Percentiles rank a stretch among this genome's conserved stretches.
Evolutionary conservation across 2,329 filamentous ascomycete genomes (phyloP).

Genomic region (Aspergillus sp.): DNA sequence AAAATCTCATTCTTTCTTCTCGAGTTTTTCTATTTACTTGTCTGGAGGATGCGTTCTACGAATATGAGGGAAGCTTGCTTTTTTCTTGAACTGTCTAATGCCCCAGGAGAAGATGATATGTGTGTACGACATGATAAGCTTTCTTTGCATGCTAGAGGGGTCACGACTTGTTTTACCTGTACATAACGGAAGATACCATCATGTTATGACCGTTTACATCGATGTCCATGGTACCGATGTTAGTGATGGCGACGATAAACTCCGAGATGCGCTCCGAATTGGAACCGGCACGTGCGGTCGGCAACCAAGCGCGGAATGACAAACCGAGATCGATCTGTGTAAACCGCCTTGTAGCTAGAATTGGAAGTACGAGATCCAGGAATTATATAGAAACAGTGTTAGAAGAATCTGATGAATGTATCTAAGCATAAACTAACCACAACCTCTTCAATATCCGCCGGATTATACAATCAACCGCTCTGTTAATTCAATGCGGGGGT

Average conservation of each 20-base stretch:
- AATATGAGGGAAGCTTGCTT: background rate
- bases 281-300: background rate
- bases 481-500: background rate
- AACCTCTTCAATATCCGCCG: background rate
- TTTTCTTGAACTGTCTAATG: background rate
- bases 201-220: conserved; percentile 4
- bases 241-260: too few species aligned
- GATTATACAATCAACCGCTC: background rate
- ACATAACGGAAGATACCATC: conserved; percentile 22
- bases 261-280: background rate
- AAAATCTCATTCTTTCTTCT: background rate
- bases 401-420: background rate
- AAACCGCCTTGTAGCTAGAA: too few species aligned
- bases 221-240: background rate
- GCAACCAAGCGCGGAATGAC: background rate
- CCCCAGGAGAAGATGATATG: background rate
- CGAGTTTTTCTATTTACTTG: background rate
- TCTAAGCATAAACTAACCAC: background rate
- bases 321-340: background rate
- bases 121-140: conserved; percentile 1
- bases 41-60: background rate
- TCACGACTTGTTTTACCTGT: conserved; percentile 11
- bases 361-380: too few species aligned
- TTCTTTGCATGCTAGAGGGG: conserved; percentile 14
- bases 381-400: background rate